Percentiles rank a stretch among this genome's conserved stretches.
Evolutionary conservation across 441 rosid species (phyloP).

Genomic region (Aquilaria agallochum): DNA sequence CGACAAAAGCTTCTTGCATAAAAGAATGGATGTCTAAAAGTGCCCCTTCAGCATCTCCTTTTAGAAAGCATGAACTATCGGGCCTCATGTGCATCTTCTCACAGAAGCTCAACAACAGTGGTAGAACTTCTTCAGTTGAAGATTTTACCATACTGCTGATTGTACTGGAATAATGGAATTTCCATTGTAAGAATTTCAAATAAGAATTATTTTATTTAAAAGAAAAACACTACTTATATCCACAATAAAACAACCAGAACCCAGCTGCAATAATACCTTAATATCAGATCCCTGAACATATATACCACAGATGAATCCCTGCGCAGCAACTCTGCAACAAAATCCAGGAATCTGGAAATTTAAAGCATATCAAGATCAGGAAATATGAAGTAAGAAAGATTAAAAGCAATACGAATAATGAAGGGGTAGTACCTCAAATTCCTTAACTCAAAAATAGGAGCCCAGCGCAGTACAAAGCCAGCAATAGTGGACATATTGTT

Average conservation of each 20-base stretch:
- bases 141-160: constrained; percentile 61
- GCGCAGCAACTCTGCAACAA: constrained; percentile 55
- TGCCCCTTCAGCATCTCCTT: constrained; percentile 36
- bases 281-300: constrained; percentile 45
- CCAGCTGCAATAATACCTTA: constrained; percentile 41
- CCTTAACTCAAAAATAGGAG: constrained; percentile 59
- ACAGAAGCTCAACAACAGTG: constrained; percentile 53
- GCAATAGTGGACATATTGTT: constrained; percentile 40
- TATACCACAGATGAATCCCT: constrained; percentile 42
- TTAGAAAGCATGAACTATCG: constrained; percentile 18
- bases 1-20: constrained; percentile 33
- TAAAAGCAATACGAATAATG: constrained; percentile 11
- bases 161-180: constrained; percentile 76
- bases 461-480: constrained; percentile 54
- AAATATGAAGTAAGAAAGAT: constrained; percentile 5
- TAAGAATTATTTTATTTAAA: too few relatives aligned
- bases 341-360: constrained; percentile 58
- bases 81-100: constrained; percentile 50
- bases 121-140: constrained; percentile 57
- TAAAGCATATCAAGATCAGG: constrained; percentile 16
- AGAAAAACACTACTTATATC: constrained; percentile 3
- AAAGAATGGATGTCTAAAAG: constrained; percentile 36
- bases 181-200: constrained; percentile 22
- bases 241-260: constrained; percentile 6
- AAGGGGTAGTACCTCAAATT: constrained; percentile 53